Evolutionary conservation across 257 asterid species (phyloP), one percentile per base, ranked within the genome.

Genomic region (Thymus mandschuricus): DNA sequence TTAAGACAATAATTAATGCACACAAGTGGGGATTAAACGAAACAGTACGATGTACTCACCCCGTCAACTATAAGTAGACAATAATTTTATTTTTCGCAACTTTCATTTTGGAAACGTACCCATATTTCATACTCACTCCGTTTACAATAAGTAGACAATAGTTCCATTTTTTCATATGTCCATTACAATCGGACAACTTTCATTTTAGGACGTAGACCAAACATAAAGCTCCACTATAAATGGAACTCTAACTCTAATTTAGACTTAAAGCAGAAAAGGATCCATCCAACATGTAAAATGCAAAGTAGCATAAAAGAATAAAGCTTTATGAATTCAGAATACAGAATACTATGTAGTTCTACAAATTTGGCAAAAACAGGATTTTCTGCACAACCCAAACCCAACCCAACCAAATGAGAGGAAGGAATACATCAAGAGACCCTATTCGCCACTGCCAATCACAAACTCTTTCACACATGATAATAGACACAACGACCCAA

Each of bases 371-470:
- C 57, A 77, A 77, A 79, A 76, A 66, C 30, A 43, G 49, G 60
- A 66, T 74, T 64, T 67, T 70, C 85, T 81, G 80, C 86, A 82
- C 83, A 81, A 60, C 79, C 78, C 59, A 77, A 21, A 21, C 21
- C 21, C 21, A 21, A 21, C 21, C 21, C 21, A 21, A 21, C 77
- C 72, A 76, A 59, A 75, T 54, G 73, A 38, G 41, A 35, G 40
- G 21, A 21, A 64, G 76, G 84, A 84, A 79, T 81, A 76, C 75
- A 79, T 61, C 41, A 75, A 21, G 21, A 21, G 45, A 43, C 44
- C 61, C 57, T 41, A 41, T 44, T 21, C 50, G 49, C 77, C 61
- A 30, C 44, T 55, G 41, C 41, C 41, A 38, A 38, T 7, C 41
- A 38, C 41, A 38, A 38, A 4, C 41, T 38, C 41, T 38, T 21